Base-by-base conservation (phyloP, 2,329 filamentous ascomycete genomes). In the Pseudocercospora vitis region DNA sequence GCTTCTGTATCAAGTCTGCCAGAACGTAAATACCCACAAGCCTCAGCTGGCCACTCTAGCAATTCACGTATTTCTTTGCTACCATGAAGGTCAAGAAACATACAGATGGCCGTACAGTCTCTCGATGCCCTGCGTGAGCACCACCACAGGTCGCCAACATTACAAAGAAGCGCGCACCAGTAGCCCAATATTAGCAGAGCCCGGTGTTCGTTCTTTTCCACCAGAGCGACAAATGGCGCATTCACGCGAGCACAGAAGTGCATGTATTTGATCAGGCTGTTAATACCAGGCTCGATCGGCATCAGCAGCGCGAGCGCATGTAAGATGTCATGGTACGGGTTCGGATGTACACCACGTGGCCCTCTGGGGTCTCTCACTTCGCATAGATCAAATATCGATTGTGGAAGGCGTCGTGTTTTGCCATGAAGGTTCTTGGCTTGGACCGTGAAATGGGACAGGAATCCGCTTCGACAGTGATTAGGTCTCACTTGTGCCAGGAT, bases 311-410 rank as follows among this genome's bases (percentile, higher is more conserved):
- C 48, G 7, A 57, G 31, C 8, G 52, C 53, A 26, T 57, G 55
- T 12, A 57, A 19, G 1, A 53, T 40, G 16, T 57, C 55, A n/a
- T 57, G 55, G 12, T 57, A 57, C 1, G 55, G 55, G n/a, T 57
- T 57, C 1, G 48, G 6, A 35, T 57, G 55, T 4, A 51, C 44
- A 12, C 52, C 52, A 14, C 47, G 44, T 8, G 48, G 55, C 9
- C 52, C 55, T 14, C 50, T 45, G 4, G 35, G 42, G 28, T 52
- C 44, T 11, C 48, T 55, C 23, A 57, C 55, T 19, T 52, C 46
- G 28, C 55, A 57, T 3, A 57, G 31, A 9, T 39, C 45, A 31
- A 45, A 57, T 14, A 57, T 48, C 4, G 26, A 18, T 7, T 48
- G 28, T 4, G 52, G 55, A 2, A 57, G 29, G 4, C 45, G 52